Percentiles rank a stretch among this genome's conserved stretches.
These are phyloP conservation scores for Urtica urens DNA, from an alignment of 306 rosid species.

Conservation along the genomic window DNA sequence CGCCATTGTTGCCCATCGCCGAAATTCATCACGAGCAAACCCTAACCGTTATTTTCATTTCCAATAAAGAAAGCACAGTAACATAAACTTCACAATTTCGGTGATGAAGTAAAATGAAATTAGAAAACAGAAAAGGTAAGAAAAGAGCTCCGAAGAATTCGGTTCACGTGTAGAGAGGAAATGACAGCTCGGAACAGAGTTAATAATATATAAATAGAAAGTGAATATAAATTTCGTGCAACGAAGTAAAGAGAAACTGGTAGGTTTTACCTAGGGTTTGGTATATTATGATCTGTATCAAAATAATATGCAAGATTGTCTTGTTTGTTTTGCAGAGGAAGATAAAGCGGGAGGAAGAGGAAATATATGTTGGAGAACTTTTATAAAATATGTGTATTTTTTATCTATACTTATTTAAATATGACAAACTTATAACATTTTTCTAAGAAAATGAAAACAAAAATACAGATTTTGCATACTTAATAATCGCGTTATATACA, in stretches of 20 bases:
- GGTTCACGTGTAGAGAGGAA: not conserved
- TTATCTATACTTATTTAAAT: too few species aligned
- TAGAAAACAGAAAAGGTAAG: not conserved
- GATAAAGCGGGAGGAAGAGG: not conserved
- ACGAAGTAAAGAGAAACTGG: not conserved
- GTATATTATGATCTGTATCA: not conserved
- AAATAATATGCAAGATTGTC: not conserved
- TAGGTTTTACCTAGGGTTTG: constrained; percentile 31
- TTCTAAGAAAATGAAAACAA: too few species aligned
- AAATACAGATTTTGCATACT: too few species aligned
- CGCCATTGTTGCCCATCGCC: constrained; percentile 54
- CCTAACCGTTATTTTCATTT: constrained; percentile 10
- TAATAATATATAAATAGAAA: not conserved
- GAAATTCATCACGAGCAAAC: constrained; percentile 26
- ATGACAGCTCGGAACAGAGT: constrained; percentile 6
- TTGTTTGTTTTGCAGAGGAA: not conserved
- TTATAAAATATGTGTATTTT: too few species aligned
- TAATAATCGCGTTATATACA: too few species aligned
- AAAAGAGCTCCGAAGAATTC: not conserved
- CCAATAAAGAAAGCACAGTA: not conserved
- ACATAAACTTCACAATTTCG: not conserved
- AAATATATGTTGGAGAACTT: too few species aligned
- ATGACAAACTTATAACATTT: too few species aligned
- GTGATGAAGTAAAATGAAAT: not conserved
- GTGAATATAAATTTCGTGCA: constrained; percentile 2